Percentiles rank a stretch among this genome's conserved stretches.
Evolutionary conservation across 805 yeast genomes (phyloP).

Genomic region (Lipomyces starkeyi): DNA sequence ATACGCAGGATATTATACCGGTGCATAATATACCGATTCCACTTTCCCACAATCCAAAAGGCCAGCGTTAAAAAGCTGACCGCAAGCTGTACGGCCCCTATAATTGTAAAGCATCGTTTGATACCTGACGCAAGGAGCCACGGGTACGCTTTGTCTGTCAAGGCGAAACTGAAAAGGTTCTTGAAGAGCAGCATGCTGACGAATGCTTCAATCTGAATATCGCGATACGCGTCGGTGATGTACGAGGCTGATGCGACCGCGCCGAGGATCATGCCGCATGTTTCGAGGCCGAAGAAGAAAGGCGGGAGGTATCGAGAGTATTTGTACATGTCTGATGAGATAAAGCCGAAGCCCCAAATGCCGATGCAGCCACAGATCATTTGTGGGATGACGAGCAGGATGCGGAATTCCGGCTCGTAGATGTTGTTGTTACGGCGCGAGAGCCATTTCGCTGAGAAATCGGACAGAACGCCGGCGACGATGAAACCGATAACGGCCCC

Average conservation of each 20-base stretch:
- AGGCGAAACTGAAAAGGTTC: slow-evolving; percentile 33
- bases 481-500: slow-evolving; percentile 35
- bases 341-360: slow-evolving; percentile 36
- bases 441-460: slow-evolving; percentile 25
- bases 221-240: slow-evolving; percentile 38
- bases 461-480: slow-evolving; percentile 31
- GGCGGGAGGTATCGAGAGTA: slow-evolving; percentile 33
- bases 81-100: slow-evolving; percentile 37
- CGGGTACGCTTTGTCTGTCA: slow-evolving; percentile 30
- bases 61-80: slow-evolving; percentile 24
- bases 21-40: slow-evolving; percentile 25
- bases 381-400: slow-evolving; percentile 32
- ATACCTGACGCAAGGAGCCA: slow-evolving; percentile 32
- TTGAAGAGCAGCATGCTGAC: slow-evolving; percentile 33
- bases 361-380: slow-evolving; percentile 31
- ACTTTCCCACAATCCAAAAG: slow-evolving; percentile 33
- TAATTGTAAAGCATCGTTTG: slow-evolving; percentile 27
- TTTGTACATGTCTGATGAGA: slow-evolving; percentile 21
- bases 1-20: slow-evolving; percentile 16
- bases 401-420: slow-evolving; percentile 37
- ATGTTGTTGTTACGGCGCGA: slow-evolving; percentile 31
- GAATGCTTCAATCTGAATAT: slow-evolving; percentile 34
- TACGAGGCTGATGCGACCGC: slow-evolving; percentile 36
- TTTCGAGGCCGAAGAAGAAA: slow-evolving; percentile 34
- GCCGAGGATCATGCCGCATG: slow-evolving; percentile 38